Base-by-base conservation (phyloP, 208 protist genomes). In the Leishmania lainsoni region DNA sequence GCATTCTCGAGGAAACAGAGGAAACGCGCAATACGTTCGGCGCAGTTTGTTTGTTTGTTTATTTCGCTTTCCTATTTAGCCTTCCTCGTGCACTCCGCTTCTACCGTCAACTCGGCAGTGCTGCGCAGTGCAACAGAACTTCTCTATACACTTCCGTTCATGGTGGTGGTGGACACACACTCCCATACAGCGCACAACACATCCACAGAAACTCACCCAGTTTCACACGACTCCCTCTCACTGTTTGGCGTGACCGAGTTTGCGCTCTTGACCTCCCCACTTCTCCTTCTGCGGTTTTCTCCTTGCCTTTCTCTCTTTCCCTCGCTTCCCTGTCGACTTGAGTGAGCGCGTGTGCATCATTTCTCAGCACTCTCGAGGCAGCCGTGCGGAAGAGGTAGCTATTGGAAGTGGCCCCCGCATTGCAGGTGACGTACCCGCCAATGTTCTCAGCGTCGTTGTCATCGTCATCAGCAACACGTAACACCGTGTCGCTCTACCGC, bases 401-500 rank as follows among this genome's bases (percentile, higher is more conserved):
- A 26, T 12, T 71, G 35, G 14, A 9, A 17, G 66, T 9, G 20
- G 14, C 66, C 20, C 49, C 66, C 20, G 26, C 35, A 8, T 73
- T n/a, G 22, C 12, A n/a, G 26, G 26, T 73, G 39, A 32, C 68
- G 45, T 52, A 26, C 10, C 29, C 14, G 26, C 61, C 14, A 39
- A 63, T 63, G 58, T 48, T 51, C 42, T 35, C 42, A 10, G 8
- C 68, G 45, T 54, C 68, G 42, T 10, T 65, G 59, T 65, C 59
- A 10, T 71, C 65, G 17, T 71, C 84, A 16, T 83, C 78, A 39
- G 73, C 79, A 6, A 59, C 78, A 16, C 69, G 12, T 32, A 45
- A 81, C 12, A 74, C 84, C 20, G 98, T 99, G 16, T 79, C 89
- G 32, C 75, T 99, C 39, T 95, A 98, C 84, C 92, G 98, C 58